These are phyloP conservation scores for Colletotrichum spinosum DNA, from an alignment of 2,329 filamentous ascomycete genomes.

Conservation along the genomic window DNA sequence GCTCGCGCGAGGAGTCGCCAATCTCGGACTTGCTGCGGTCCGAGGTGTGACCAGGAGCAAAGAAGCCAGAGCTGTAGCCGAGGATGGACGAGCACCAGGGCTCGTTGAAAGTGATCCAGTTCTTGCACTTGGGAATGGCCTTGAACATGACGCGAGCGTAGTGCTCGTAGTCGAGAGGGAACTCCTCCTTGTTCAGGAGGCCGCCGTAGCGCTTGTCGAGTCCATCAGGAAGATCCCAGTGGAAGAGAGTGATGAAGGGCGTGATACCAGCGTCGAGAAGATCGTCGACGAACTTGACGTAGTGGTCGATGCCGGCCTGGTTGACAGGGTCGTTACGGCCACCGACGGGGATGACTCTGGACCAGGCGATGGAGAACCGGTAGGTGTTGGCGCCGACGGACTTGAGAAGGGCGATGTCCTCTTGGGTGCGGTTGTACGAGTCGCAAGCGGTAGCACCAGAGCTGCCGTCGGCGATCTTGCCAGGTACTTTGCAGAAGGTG, in stretches of 20 bases:
- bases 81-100: constrained; percentile 87
- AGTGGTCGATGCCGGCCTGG: constrained; percentile 80
- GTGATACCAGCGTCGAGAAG: constrained; percentile 80
- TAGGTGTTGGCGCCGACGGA: constrained; percentile 79
- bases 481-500: constrained; percentile 82
- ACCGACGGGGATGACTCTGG: constrained; percentile 86
- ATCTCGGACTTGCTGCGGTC: constrained; percentile 77
- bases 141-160: constrained; percentile 84
- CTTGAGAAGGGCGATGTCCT: constrained; percentile 84
- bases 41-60: constrained; percentile 85
- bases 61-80: constrained; percentile 81
- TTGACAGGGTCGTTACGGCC: constrained; percentile 87
- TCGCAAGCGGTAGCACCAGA: constrained; percentile 85
- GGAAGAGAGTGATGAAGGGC: constrained; percentile 85
- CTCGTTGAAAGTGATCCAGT: constrained; percentile 94
- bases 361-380: constrained; percentile 88
- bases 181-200: constrained; percentile 83
- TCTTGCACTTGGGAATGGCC: constrained; percentile 80
- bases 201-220: constrained; percentile 86
- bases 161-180: constrained; percentile 82
- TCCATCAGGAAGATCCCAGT: constrained; percentile 87
- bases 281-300: constrained; percentile 82
- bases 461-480: constrained; percentile 84
- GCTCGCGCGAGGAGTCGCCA: constrained; percentile 81
- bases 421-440: constrained; percentile 82